Conservation (phyloP, 2,329 filamentous ascomycete genomes). For the Fusarium keratoplasticum region DNA sequence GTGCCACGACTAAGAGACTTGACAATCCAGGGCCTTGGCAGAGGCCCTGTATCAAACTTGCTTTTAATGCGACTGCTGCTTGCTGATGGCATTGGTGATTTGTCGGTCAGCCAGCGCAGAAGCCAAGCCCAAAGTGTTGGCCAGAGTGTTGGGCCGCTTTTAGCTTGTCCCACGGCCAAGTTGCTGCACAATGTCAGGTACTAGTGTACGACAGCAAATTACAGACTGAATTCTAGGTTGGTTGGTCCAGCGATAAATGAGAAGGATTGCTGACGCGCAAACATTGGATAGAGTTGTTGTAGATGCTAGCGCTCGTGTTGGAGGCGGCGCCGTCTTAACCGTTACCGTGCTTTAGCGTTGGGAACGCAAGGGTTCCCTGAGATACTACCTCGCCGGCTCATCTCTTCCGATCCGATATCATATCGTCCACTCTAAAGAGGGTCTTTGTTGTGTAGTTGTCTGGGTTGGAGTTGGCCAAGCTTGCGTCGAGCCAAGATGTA, state of each 20-base stretch:
- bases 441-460: not conserved
- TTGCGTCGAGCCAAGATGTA: not conserved
- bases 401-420: not conserved
- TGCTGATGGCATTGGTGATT: not conserved
- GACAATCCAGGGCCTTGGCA: not conserved
- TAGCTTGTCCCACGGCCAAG: not conserved
- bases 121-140: not conserved
- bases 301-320: not conserved
- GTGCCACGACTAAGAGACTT: not conserved
- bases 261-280: not conserved
- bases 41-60: not conserved
- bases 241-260: not conserved
- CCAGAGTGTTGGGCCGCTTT: not conserved
- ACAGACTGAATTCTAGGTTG: not conserved
- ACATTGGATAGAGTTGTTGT: not conserved
- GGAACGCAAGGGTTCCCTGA: not conserved
- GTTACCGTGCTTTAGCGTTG: not conserved
- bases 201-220: conserved; percentile 2
- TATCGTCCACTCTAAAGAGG: not conserved
- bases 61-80: not conserved
- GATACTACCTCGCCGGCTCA: not conserved
- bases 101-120: not conserved
- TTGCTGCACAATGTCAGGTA: conserved; percentile 12
- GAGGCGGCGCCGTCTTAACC: not conserved
- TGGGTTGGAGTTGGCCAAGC: not conserved